These are phyloP conservation scores for Ascochyta pisi DNA, from an alignment of 2,329 filamentous ascomycete genomes.

Conservation along the genomic window DNA sequence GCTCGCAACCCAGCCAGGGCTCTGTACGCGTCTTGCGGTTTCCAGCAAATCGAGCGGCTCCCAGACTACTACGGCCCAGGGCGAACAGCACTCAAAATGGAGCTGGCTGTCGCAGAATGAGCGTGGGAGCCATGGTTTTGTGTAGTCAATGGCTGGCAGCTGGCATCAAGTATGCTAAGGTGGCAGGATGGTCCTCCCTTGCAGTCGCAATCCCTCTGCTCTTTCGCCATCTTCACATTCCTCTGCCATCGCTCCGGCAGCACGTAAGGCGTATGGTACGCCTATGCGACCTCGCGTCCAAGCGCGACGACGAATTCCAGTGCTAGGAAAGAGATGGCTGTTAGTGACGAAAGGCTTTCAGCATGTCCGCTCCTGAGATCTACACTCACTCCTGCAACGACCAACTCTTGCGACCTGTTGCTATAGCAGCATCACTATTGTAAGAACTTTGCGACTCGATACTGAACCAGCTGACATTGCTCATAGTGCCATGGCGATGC, in stretches of 20 bases:
- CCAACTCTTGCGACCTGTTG: constrained; percentile 18
- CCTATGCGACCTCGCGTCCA: constrained; percentile 34
- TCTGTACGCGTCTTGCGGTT: constrained; percentile 56
- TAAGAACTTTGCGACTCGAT: constrained; percentile 15
- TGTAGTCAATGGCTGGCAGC: constrained; percentile 16
- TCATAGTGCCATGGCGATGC: constrained; percentile 28
- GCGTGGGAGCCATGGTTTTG: not conserved
- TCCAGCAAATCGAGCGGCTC: constrained; percentile 55
- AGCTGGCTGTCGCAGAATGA: constrained; percentile 28
- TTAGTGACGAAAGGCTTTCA: constrained; percentile 31
- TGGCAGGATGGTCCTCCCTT: constrained; percentile 41
- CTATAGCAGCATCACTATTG: constrained; percentile 24
- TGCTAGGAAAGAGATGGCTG: constrained; percentile 40
- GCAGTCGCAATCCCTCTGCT: constrained; percentile 31
- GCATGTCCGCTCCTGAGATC: constrained; percentile 23
- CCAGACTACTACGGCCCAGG: constrained; percentile 60
- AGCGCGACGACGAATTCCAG: constrained; percentile 39
- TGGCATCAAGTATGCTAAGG: constrained; percentile 28
- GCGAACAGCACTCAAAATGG: constrained; percentile 52
- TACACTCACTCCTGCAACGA: constrained; percentile 18
- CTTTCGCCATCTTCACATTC: constrained; percentile 34
- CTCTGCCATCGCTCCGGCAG: constrained; percentile 26
- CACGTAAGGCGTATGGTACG: constrained; percentile 30
- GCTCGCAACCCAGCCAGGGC: constrained; percentile 53
- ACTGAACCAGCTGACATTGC: constrained; percentile 1